These are phyloP conservation scores for Aegilops umbellulata DNA, from an alignment of 176 grass and related monocot species.

Conservation along the genomic window DNA sequence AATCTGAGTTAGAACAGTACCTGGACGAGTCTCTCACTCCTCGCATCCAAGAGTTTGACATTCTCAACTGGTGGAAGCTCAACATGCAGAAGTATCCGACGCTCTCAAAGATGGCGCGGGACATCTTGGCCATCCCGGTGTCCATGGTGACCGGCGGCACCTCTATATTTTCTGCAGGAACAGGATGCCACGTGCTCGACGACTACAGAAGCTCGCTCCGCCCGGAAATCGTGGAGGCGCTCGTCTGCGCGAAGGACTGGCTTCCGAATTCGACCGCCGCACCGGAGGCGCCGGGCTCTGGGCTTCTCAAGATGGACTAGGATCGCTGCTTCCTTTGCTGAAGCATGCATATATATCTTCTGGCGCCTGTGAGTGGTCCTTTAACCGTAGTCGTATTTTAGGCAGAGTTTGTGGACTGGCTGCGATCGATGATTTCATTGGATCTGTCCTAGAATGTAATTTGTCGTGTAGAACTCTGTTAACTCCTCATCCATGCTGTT, in stretches of 20 bases:
- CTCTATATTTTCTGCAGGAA: constrained; percentile 53
- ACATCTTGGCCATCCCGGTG: constrained; percentile 62
- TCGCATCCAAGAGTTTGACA: constrained; percentile 58
- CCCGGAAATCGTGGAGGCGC: constrained; percentile 24
- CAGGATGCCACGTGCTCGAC: constrained; percentile 46
- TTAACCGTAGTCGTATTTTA: constrained; percentile 30
- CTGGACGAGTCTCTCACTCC: constrained; percentile 60
- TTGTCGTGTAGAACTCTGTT: constrained; percentile 20
- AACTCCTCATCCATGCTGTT: constrained; percentile 7
- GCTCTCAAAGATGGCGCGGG: constrained; percentile 64
- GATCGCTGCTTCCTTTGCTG: neutral
- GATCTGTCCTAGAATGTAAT: constrained; percentile 12
- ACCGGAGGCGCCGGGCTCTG: neutral
- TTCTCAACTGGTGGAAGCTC: constrained; percentile 74
- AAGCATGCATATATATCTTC: neutral
- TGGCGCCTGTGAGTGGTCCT: neutral
- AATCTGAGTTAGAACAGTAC: constrained; percentile 63
- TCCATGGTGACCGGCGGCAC: constrained; percentile 39
- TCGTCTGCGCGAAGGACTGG: constrained; percentile 35
- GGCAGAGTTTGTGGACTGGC: neutral
- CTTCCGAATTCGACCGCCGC: constrained; percentile 1
- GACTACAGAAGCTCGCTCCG: constrained; percentile 34
- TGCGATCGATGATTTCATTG: neutral
- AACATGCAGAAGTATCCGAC: constrained; percentile 62
- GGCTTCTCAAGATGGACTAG: constrained; percentile 15